A percentile compares a stretch with the other conserved stretches of the same genome.
Evolutionary conservation across 345 rosid species (phyloP).

Genomic region (Cochlearia excelsa): DNA sequence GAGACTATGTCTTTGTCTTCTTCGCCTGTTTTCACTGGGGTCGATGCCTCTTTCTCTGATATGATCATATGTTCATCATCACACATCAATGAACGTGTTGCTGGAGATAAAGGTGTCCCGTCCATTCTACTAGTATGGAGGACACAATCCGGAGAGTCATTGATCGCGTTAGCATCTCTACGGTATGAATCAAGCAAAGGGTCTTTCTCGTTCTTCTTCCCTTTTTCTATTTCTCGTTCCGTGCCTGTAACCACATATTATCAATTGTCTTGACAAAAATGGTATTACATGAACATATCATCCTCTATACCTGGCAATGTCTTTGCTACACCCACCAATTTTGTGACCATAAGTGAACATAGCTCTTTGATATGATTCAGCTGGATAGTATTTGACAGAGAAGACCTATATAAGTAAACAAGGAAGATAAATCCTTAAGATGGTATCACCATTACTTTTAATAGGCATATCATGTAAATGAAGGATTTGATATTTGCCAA

Average conservation of each 20-base stretch:
- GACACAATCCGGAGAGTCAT: slow-evolving; percentile 30
- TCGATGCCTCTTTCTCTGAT: slow-evolving; percentile 29
- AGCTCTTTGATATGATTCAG: slow-evolving; percentile 49
- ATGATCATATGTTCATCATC: slow-evolving; percentile 48
- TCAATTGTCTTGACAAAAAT: slow-evolving; percentile 5
- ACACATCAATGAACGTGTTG: slow-evolving; percentile 60
- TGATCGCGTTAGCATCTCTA: slow-evolving; percentile 31
- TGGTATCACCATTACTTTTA: background rate
- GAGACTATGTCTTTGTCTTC: slow-evolving; percentile 36
- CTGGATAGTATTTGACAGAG: slow-evolving; percentile 53
- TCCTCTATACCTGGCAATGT: slow-evolving; percentile 44
- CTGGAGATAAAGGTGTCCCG: slow-evolving; percentile 46
- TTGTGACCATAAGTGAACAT: slow-evolving; percentile 56
- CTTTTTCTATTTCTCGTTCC: slow-evolving; percentile 19
- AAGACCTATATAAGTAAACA: slow-evolving; percentile 47
- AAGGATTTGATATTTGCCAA: slow-evolving; percentile 28
- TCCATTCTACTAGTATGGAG: slow-evolving; percentile 30
- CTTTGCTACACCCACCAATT: slow-evolving; percentile 47
- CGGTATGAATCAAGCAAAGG: slow-evolving; percentile 29
- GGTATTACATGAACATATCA: slow-evolving; percentile 10
- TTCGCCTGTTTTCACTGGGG: slow-evolving; percentile 22
- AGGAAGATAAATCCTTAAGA: slow-evolving; percentile 12
- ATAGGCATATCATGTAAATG: slow-evolving; percentile 2
- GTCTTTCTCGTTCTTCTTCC: slow-evolving; percentile 15
- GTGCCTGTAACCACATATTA: slow-evolving; percentile 18